Conservation (phyloP, 2,329 filamentous ascomycete genomes). For the Leptographium radiaticola region DNA sequence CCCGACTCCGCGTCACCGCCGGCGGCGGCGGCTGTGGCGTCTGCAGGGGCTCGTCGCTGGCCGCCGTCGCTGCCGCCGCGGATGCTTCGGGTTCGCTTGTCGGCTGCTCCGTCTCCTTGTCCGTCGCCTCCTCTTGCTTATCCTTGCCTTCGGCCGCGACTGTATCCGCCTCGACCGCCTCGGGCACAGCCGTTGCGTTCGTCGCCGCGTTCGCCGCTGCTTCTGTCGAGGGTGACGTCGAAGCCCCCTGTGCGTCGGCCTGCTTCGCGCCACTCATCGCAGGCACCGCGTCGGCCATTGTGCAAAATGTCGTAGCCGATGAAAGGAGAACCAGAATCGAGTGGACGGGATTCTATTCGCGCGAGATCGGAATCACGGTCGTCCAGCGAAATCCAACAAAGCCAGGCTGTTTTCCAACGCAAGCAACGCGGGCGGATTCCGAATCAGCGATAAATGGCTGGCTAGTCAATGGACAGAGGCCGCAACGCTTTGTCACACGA, state of each 20-base stretch:
- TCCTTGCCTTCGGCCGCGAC: not conserved
- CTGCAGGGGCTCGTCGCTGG: not conserved
- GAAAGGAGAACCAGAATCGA: not conserved
- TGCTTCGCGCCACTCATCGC: constrained; percentile 11
- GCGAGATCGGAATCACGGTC: not conserved
- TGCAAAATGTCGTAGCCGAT: not conserved
- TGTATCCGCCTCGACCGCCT: not conserved
- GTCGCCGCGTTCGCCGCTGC: constrained; percentile 5
- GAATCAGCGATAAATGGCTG: not conserved
- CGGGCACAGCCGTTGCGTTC: constrained; percentile 6
- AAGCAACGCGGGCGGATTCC: not conserved
- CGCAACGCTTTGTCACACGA: not conserved
- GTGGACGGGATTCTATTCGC: not conserved
- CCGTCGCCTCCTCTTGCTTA: not conserved
- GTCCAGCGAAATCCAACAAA: not conserved
- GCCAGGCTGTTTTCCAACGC: not conserved
- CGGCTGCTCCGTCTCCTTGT: not conserved
- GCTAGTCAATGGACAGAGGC: not conserved
- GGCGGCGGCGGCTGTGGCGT: constrained; percentile 3
- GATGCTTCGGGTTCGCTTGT: not conserved
- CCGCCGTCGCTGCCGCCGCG: not conserved
- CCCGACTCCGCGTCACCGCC: constrained; percentile 14
- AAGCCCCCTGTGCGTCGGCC: not conserved
- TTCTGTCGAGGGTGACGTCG: not conserved
- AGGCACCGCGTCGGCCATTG: constrained; percentile 7